These are phyloP conservation scores for Talaromyces trachyspermus DNA, from an alignment of 495 filamentous ascomycete species.

Conservation along the genomic window DNA sequence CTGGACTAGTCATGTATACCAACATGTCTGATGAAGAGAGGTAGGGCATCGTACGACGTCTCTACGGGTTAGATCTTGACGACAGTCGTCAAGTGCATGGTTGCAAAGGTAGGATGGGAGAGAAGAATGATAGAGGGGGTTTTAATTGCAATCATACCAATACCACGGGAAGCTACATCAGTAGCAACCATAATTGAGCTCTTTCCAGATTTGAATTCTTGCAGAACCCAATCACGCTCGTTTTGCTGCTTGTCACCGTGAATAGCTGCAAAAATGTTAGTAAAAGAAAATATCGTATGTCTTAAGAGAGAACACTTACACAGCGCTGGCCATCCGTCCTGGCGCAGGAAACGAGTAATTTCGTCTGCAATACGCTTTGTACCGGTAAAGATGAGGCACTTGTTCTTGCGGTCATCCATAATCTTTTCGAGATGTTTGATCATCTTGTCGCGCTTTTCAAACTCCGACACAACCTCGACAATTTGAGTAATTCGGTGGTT, in stretches of 20 bases:
- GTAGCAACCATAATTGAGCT: constrained; percentile 90
- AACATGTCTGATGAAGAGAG: constrained; percentile 78
- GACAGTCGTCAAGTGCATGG: constrained; percentile 19
- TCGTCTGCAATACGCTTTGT: constrained; percentile 98
- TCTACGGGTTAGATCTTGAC: constrained; percentile 28
- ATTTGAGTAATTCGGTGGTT: constrained; percentile 98
- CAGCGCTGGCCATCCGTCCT: constrained; percentile 97
- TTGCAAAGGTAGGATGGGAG: constrained; percentile 27
- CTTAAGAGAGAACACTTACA: constrained; percentile 49
- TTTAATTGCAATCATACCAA: constrained; percentile 87
- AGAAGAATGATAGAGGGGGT: constrained; percentile 33
- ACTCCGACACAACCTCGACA: constrained; percentile 89
- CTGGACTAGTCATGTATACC: constrained; percentile 78
- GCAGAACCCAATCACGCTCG: constrained; percentile 98
- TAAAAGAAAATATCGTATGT: not conserved
- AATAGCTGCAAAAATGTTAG: constrained; percentile 65
- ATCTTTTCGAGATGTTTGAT: constrained; percentile 96
- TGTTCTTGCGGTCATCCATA: constrained; percentile 92
- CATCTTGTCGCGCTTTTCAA: constrained; percentile 97
- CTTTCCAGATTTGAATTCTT: constrained; percentile 96
- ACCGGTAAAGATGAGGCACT: constrained; percentile 91
- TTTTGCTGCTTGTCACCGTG: constrained; percentile 99
- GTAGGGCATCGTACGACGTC: constrained; percentile 77
- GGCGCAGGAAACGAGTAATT: constrained; percentile 95
- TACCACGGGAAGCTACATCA: constrained; percentile 93